Conservation (phyloP, 1,139 yeast genomes). For the Hansenula sp. region DNA sequence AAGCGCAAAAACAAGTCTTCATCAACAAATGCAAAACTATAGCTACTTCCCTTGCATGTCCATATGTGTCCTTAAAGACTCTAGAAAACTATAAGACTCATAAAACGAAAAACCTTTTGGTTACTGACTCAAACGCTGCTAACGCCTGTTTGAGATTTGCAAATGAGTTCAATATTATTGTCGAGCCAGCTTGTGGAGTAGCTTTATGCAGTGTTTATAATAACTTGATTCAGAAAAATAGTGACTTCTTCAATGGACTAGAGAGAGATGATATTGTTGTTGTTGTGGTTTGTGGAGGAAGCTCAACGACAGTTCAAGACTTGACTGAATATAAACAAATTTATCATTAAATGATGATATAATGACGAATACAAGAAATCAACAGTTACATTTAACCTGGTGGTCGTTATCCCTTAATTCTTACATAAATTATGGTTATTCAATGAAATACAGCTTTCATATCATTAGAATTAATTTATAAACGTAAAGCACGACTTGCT, state of each 20-base stretch:
- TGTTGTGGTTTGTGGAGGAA: conserved; percentile 66
- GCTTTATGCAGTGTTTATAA: conserved; percentile 51
- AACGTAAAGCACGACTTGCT: not conserved
- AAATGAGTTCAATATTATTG: conserved; percentile 43
- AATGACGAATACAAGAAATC: no score
- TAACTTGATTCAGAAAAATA: conserved; percentile 32
- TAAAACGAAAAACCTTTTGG: conserved; percentile 40
- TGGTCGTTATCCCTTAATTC: no score
- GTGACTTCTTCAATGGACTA: conserved; percentile 32
- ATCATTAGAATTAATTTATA: not conserved
- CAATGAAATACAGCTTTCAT: not conserved
- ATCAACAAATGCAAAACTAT: conserved; percentile 47
- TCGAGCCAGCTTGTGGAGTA: conserved; percentile 80
- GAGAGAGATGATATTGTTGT: conserved; percentile 47
- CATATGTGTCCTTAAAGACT: conserved; percentile 46
- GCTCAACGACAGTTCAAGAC: conserved; percentile 38
- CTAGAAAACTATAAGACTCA: conserved; percentile 37
- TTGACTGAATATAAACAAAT: conserved; percentile 16
- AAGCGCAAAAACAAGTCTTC: conserved; percentile 39
- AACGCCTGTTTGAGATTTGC: conserved; percentile 48
- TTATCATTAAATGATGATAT: conserved; percentile 9
- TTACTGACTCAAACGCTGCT: conserved; percentile 54
- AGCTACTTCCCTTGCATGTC: conserved; percentile 61
- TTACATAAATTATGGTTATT: no score
- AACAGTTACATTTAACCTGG: no score